phyloP scores from a whole-genome alignment of 495 filamentous ascomycete genomes.

The Penicillium roqueforti region DNA sequence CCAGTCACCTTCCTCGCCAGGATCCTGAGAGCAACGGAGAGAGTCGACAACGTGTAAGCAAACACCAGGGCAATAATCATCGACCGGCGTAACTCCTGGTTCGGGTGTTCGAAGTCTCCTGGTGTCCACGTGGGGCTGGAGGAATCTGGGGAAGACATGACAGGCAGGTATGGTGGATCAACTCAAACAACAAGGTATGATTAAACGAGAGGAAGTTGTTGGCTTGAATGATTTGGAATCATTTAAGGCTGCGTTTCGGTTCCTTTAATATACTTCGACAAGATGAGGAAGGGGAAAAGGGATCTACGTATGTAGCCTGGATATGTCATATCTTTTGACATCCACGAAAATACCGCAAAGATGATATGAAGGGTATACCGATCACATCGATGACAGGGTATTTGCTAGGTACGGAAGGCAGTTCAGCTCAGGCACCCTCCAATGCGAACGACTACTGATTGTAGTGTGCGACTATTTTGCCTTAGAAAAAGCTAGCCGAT shows the following conservation, averaged over 20 bases:
- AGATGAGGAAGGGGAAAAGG: constrained; percentile 9
- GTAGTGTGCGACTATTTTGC: background rate
- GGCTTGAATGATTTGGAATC: constrained; percentile 26
- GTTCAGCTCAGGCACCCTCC: constrained; percentile 1
- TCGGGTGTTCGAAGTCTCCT: constrained; percentile 27
- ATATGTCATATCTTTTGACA: constrained; percentile 16
- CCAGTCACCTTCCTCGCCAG: constrained; percentile 25
- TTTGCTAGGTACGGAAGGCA: background rate
- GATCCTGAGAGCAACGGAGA: constrained; percentile 31
- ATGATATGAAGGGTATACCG: background rate
- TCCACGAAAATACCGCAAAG: background rate
- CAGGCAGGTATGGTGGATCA: constrained; percentile 2
- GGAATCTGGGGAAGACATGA: constrained; percentile 16
- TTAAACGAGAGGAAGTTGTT: constrained; percentile 9
- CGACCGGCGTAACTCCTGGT: constrained; percentile 21
- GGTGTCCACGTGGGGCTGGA: constrained; percentile 15
- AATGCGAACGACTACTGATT: constrained; percentile 7
- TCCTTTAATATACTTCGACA: constrained; percentile 12
- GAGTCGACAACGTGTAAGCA: constrained; percentile 26
- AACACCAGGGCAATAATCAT: constrained; percentile 30
- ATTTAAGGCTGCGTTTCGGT: background rate
- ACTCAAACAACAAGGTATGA: constrained; percentile 5
- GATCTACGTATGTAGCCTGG: background rate
- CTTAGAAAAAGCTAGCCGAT: constrained; percentile 5
- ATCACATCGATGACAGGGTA: constrained; percentile 5